Evolutionary conservation across 306 rosid species (phyloP).

Genomic region (Corylus americana): DNA sequence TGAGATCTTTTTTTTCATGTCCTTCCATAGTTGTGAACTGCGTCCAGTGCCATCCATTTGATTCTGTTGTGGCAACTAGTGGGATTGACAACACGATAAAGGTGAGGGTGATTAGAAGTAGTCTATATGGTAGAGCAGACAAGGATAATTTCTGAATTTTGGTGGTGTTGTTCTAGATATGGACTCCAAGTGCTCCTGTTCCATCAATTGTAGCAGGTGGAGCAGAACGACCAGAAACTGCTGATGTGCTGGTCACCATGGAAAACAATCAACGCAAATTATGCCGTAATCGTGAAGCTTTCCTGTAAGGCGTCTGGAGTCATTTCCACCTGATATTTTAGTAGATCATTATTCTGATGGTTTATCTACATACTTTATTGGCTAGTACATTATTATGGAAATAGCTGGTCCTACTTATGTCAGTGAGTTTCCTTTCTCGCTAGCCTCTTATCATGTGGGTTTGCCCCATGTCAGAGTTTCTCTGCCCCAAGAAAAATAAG

Average conservation of each 20-base stretch:
- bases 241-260: constrained; percentile 63
- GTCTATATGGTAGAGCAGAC: constrained; percentile 16
- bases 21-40: constrained; percentile 80
- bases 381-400: neutral
- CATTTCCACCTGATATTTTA: constrained; percentile 11
- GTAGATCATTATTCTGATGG: constrained; percentile 9
- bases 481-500: no score
- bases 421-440: neutral
- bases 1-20: constrained; percentile 26
- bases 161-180: constrained; percentile 55
- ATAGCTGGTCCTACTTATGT: neutral
- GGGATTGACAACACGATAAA: constrained; percentile 95
- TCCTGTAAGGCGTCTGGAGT: constrained; percentile 62
- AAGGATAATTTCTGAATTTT: constrained; percentile 31
- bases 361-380: neutral
- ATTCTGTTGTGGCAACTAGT: constrained; percentile 92
- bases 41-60: constrained; percentile 88
- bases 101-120: constrained; percentile 45
- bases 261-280: constrained; percentile 76
- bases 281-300: constrained; percentile 62
- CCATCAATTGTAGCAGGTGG: constrained; percentile 81
- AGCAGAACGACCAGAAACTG: constrained; percentile 70
- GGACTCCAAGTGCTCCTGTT: constrained; percentile 83
- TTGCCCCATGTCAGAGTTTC: neutral
- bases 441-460: neutral